Conservation (phyloP, 1,284 basidiomycete genomes). For the Rhodotorula mucilaginosa region DNA sequence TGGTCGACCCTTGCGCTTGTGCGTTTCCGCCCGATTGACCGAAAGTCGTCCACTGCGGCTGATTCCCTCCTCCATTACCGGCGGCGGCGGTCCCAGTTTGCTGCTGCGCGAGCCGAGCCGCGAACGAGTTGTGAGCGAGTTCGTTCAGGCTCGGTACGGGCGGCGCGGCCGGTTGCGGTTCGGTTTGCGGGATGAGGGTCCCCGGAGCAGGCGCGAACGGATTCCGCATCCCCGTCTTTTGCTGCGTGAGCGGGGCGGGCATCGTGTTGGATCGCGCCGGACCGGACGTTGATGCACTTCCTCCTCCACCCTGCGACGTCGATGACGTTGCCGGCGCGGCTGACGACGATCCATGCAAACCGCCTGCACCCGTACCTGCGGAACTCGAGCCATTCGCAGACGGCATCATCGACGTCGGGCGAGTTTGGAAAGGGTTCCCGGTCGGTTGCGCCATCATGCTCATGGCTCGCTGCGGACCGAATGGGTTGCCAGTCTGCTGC, state of each 20-base stretch:
- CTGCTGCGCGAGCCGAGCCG: conserved; percentile 32
- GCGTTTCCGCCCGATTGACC: conserved; percentile 30
- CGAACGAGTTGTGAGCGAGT: conserved; percentile 60
- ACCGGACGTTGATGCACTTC: conserved; percentile 14
- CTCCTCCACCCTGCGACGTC: no score
- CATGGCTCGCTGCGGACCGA: conserved; percentile 26
- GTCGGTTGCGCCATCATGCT: conserved; percentile 25
- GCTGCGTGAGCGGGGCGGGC: conserved; percentile 64
- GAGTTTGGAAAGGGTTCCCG: conserved; percentile 24
- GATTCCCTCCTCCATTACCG: conserved; percentile 25
- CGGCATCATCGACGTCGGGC: conserved; percentile 8
- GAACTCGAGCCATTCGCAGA: neutral
- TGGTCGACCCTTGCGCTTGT: conserved; percentile 29
- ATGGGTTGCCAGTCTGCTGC: conserved; percentile 55
- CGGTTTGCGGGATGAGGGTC: conserved; percentile 55
- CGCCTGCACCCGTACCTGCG: neutral
- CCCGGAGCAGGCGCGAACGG: conserved; percentile 76
- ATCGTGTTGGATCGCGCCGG: neutral
- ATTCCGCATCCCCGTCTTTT: conserved; percentile 91
- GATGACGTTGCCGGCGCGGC: conserved; percentile 10
- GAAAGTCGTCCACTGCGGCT: conserved; percentile 1
- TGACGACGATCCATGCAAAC: neutral
- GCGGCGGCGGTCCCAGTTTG: conserved; percentile 37
- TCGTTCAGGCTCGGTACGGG: conserved; percentile 78
- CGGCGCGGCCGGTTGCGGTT: conserved; percentile 49